Evolutionary conservation across 2,329 filamentous ascomycete genomes (phyloP).

Genomic region (Eutypella sp.): DNA sequence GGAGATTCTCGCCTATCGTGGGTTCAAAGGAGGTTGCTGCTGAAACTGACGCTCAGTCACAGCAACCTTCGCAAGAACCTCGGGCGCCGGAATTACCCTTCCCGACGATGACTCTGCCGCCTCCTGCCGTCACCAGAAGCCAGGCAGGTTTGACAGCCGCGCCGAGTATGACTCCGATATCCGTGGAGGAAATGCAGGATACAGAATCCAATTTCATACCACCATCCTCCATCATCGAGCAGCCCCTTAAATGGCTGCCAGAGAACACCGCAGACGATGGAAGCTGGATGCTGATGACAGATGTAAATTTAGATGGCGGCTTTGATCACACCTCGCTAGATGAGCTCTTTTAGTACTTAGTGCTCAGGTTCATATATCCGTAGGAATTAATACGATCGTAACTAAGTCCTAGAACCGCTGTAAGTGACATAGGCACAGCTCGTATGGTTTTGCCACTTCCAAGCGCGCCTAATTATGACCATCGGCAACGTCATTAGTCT

Average conservation of each 20-base stretch:
- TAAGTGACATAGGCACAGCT: no score
- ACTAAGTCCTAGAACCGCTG: no score
- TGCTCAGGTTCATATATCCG: no score
- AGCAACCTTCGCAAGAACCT: neutral
- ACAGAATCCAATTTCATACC: neutral
- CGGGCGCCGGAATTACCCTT: neutral
- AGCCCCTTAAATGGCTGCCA: conserved; percentile 6
- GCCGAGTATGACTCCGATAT: neutral
- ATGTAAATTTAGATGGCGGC: conserved; percentile 3
- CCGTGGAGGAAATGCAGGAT: neutral
- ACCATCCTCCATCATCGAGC: conserved; percentile 3
- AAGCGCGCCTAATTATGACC: no score
- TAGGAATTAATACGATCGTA: no score
- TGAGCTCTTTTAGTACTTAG: no score
- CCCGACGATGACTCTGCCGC: neutral
- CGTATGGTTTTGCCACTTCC: no score
- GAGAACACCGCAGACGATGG: conserved; percentile 9
- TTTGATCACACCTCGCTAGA: conserved; percentile 3
- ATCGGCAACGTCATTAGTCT: no score
- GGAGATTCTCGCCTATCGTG: neutral
- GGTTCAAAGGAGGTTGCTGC: neutral
- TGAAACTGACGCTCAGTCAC: neutral
- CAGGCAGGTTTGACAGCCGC: neutral
- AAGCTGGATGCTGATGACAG: conserved; percentile 10
- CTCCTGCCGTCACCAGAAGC: neutral